Base-by-base conservation (phyloP, 768 basidiomycete species). In the Pleurotus eryngii region DNA sequence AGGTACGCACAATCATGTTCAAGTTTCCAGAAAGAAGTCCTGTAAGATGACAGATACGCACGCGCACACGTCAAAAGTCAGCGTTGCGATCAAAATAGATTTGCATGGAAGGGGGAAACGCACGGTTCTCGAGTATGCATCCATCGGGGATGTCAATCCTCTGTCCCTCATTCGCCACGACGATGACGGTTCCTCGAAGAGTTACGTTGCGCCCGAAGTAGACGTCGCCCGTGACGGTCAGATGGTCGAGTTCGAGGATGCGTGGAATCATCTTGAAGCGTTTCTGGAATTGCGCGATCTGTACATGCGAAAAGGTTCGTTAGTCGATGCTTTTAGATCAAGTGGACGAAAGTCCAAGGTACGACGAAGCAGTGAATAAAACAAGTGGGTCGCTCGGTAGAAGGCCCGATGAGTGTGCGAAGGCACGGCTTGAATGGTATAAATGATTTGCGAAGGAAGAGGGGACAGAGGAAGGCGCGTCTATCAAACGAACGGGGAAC, bases 211-310 rank as follows among this genome's bases (percentile, higher is more conserved):
- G 85, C 18, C 93, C 93, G 70, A 96, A 94, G 77, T 86, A 85
- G 35, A 95, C 92, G 70, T 95, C 91, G 40, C 92, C 94, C 42
- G 90, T 86, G 40, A 97, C 92, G 8, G 95, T 97, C 72, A 97
- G 80, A 73, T 97, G 95, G 71, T 97, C 95, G 61, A 96, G 78
- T 67, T 97, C 95, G 59, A 92, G 74, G 62, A 97, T 90, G 67
- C 84, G 84, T 27, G 95, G 95, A 64, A 96, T 95, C 72, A 88
- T 90, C 81, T 92, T 91, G 85, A 98, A 96, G 49, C 94, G 86
- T 72, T 92, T 91, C 76, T 95, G 90, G 81, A 96, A 96, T 69
- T 92, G 82, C 64, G 84, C 83, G 58, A 92, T 89, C 87, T 87
- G 58, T 39, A 47, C 3, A 17, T 37, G 38, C 37, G 46, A 12